A percentile compares a stretch with the other conserved stretches of the same genome.
These are phyloP conservation scores for Elsinoe perseae DNA, from an alignment of 2,329 filamentous ascomycete species.

Conservation along the genomic window DNA sequence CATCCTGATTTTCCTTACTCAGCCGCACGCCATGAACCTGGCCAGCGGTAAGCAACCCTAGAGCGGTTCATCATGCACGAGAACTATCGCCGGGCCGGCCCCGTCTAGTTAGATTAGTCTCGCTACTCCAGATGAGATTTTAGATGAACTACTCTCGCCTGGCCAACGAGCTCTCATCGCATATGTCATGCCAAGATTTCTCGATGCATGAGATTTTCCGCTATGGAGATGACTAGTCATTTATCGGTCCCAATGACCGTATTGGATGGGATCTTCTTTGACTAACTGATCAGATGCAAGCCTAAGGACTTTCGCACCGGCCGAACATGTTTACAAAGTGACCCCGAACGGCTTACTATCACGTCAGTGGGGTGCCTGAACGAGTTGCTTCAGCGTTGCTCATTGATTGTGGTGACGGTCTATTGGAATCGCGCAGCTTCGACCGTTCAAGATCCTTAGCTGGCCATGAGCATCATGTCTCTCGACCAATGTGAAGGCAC, in stretches of 20 bases:
- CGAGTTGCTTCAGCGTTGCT: not conserved
- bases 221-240: not conserved
- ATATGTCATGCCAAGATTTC: slow-evolving; percentile 10
- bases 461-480: not conserved
- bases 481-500: not conserved
- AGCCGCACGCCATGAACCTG: slow-evolving; percentile 5
- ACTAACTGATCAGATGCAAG: not conserved
- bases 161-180: not conserved
- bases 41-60: slow-evolving; percentile 11
- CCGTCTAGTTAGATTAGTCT: not conserved
- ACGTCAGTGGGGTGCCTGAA: not conserved
- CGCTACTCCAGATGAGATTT: slow-evolving; percentile 9
- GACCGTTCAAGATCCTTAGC: not conserved
- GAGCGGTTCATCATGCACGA: not conserved
- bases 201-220: slow-evolving; percentile 4
- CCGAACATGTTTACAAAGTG: not conserved
- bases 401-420: not conserved
- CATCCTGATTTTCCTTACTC: not conserved
- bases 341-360: not conserved
- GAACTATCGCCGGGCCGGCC: not conserved
- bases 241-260: slow-evolving; percentile 2
- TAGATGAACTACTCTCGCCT: not conserved
- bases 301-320: not conserved
- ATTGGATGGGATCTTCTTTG: not conserved
- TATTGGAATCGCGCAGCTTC: not conserved